Base-by-base conservation (phyloP, 768 basidiomycete genomes). In the Pleurotus sapidus region DNA sequence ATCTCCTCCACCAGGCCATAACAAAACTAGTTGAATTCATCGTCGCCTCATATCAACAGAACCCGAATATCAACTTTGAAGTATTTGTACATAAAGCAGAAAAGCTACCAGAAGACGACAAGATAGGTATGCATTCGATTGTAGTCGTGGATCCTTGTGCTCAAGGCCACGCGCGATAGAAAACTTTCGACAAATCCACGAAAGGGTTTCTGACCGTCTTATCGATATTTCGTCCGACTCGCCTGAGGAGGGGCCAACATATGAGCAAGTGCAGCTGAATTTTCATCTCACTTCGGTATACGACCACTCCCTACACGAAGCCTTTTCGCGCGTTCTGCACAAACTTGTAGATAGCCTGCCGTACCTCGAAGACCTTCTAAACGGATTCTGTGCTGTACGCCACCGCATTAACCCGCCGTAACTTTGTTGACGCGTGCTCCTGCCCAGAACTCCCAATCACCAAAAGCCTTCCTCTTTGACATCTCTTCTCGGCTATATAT, bases 21-120 rank as follows among this genome's bases (percentile, higher is more conserved):
- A 79, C 84, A 43, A 88, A 87, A 61, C 84, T 95, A 51, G 87
- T 92, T 56, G 85, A 92, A 59, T 86, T 93, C 64, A 87, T 95
- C 60, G 78, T 88, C 30, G 83, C 88, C 5, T 88, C 91, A 3
- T 89, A 86, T 66, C 78, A 84, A 43, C 81, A 86, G 40, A 92
- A 91, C 66, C 91, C 88, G 4, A 76, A 79, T 42, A 83, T 95
- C 57, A 84, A 86, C 61, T 79, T 98, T 24, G 93, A 96, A 67
- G 87, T 98, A 30, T 97, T 98, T 64, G 91, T 95, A 5, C 96
- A 98, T 74, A 98, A 98, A 71, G 89, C 92, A 5, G 96, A 98
- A 71, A 90, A 87, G 48, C 75, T 96, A 43, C 86, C 88, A 57
- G 93, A 96, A 62, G 94, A 95, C 60, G 95, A 96, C 68, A 89